Conservation (phyloP, 805 yeast genomes). For the Yamadazyma philogaea region DNA sequence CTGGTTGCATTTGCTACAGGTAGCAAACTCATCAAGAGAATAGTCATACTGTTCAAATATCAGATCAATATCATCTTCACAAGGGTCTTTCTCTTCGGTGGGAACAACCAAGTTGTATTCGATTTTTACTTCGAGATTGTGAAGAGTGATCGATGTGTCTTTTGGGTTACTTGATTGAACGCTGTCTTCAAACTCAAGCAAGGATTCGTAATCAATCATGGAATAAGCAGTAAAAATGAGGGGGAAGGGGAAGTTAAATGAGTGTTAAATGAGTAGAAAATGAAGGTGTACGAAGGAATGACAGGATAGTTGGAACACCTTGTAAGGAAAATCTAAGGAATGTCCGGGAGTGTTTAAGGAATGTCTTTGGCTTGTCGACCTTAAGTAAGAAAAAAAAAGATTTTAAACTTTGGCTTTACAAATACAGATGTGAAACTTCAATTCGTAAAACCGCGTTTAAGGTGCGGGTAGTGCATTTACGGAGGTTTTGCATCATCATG, state of each 20-base stretch:
- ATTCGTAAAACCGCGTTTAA: slow-evolving; percentile 1
- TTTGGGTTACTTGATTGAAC: slow-evolving; percentile 18
- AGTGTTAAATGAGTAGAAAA: not conserved
- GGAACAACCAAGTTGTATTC: slow-evolving; percentile 20
- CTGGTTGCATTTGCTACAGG: slow-evolving; percentile 30
- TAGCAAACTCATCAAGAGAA: slow-evolving; percentile 29
- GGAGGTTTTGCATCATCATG: slow-evolving; percentile 16
- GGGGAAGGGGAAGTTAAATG: not conserved
- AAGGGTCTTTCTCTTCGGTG: slow-evolving; percentile 5
- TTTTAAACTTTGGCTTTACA: too few relatives aligned
- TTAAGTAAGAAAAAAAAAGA: too few relatives aligned
- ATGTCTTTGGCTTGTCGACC: too few relatives aligned
- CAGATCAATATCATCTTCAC: slow-evolving; percentile 11
- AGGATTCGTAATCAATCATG: slow-evolving; percentile 23
- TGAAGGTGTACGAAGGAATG: not conserved
- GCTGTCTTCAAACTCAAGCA: slow-evolving; percentile 36
- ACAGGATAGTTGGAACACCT: not conserved
- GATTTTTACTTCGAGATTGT: slow-evolving; percentile 26
- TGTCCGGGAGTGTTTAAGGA: too few relatives aligned
- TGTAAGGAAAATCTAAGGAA: not conserved
- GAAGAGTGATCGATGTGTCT: slow-evolving; percentile 19
- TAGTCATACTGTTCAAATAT: slow-evolving; percentile 20
- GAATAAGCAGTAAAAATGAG: not conserved
- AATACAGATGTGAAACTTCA: not conserved
- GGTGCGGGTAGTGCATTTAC: slow-evolving; percentile 1